Evolutionary conservation across 2,329 filamentous ascomycete species (phyloP), one percentile per base, ranked within the genome.

Genomic region (Fusarium anthophilum): DNA sequence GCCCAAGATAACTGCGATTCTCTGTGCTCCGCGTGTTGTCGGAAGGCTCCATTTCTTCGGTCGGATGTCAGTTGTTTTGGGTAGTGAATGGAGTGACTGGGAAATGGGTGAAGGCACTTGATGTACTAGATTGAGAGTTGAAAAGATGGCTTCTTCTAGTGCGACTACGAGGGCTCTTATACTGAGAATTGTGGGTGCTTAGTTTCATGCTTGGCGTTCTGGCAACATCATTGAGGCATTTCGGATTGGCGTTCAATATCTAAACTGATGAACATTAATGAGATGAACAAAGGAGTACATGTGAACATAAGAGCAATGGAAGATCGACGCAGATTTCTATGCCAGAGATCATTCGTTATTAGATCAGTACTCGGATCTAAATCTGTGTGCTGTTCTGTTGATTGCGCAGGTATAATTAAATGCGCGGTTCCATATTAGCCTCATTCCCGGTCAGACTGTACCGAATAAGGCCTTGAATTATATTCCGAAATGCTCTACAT

Each of bases 121-220:
- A 26, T 26, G 8, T 14, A 12, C 24, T 28, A 1, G 5, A 14
- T 10, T 47, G 12, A 13, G 18, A 26, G 44, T 9, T 20, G 5
- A 45, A 8, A 45, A 20, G 4, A 20, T 26, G 8, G 2, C 8
- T 26, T 2, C 14, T 35, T 17, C 32, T 9, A 20, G 18, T 18
- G 8, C 6, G 24, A 22, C 6, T 4, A 4, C 5, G 4, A 11
- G 8, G 4, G 12, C 20, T 28, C 18, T 28, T 47, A 47, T 47
- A 47, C 6, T 11, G 1, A 15, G 3, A 22, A 3, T 22, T 7
- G 0, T 4, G 3, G 3, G 9, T 6, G 4, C 3, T 22, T 28
- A 1, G 8, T 28, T 15, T 15, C 9, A 1, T 28, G 4, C 13
- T 47, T 11, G 8, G 5, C 4, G 20, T 22, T 47, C 9, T 15